A percentile compares a stretch with the other conserved stretches of the same genome.
Evolutionary conservation across 345 rosid genomes (phyloP).

Genomic region (Mercurialis annua): DNA sequence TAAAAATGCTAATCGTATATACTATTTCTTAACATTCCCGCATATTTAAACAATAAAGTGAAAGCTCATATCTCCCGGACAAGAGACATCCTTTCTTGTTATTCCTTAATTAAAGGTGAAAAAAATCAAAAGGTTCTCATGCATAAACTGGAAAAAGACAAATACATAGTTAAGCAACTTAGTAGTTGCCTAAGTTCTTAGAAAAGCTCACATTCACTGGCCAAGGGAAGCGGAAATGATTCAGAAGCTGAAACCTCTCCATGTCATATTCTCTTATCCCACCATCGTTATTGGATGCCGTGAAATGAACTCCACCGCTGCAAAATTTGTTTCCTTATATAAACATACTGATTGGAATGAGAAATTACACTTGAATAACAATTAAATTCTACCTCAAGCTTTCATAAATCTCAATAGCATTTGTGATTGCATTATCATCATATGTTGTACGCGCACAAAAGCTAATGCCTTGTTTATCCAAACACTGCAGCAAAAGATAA

Average conservation of each 20-base stretch:
- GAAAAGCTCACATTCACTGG: slow-evolving; percentile 52
- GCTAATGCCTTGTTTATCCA: slow-evolving; percentile 52
- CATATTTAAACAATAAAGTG: not conserved
- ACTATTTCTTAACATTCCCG: not conserved
- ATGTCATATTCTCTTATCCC: slow-evolving; percentile 48
- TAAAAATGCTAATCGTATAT: not conserved
- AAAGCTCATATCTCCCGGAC: not conserved
- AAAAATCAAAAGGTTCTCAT: not conserved
- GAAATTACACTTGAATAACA: not conserved
- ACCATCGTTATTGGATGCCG: slow-evolving; percentile 54
- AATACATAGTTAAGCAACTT: not conserved
- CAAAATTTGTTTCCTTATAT: slow-evolving; percentile 17
- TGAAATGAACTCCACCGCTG: slow-evolving; percentile 57
- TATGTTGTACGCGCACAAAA: slow-evolving; percentile 52
- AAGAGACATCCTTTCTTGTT: not conserved
- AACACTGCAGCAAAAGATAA: slow-evolving; percentile 31
- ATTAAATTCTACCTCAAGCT: slow-evolving; percentile 38
- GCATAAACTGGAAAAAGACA: not conserved
- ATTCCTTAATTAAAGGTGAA: not conserved
- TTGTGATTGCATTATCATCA: slow-evolving; percentile 63
- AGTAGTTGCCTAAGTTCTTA: not conserved
- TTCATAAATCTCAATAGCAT: slow-evolving; percentile 58
- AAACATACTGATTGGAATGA: not conserved
- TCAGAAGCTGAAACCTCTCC: slow-evolving; percentile 49
- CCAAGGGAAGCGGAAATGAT: slow-evolving; percentile 50